A percentile compares a stretch with the other conserved stretches of the same genome.
These are phyloP conservation scores for Microdochium bolleyi DNA, from an alignment of 2,329 filamentous ascomycete genomes.

Conservation along the genomic window DNA sequence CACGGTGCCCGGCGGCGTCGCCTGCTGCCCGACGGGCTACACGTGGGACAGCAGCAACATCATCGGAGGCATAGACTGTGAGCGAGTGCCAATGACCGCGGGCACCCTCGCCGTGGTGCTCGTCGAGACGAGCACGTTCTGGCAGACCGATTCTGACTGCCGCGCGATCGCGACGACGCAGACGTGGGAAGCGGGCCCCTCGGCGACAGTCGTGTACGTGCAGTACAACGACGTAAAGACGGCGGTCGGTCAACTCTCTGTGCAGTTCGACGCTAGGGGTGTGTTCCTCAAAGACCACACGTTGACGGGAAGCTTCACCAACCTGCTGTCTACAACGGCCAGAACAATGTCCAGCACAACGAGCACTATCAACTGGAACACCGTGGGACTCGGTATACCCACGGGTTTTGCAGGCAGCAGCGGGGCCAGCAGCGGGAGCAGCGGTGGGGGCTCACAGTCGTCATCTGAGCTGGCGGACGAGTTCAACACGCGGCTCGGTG, in stretches of 20 bases:
- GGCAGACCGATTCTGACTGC: neutral
- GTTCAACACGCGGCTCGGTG: neutral
- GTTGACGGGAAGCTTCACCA: neutral
- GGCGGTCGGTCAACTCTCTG: neutral
- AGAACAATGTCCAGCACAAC: neutral
- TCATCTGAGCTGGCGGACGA: neutral
- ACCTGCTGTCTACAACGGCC: neutral
- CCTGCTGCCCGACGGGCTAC: neutral
- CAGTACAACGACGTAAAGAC: neutral
- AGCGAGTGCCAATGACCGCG: neutral
- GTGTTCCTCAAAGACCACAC: neutral
- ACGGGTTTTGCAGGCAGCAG: neutral
- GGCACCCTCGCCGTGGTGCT: neutral
- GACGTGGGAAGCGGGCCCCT: neutral
- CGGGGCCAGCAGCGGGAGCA: neutral
- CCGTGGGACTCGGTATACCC: neutral
- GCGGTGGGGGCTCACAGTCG: neutral
- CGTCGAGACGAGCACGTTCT: neutral
- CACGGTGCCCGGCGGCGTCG: neutral
- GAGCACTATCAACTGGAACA: neutral
- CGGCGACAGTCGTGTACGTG: neutral
- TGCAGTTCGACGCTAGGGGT: neutral
- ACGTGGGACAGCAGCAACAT: neutral
- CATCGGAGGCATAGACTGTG: neutral
- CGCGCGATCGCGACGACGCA: neutral